These are phyloP conservation scores for Leishmania braziliensis DNA, from an alignment of 208 protist genomes.

Conservation along the genomic window DNA sequence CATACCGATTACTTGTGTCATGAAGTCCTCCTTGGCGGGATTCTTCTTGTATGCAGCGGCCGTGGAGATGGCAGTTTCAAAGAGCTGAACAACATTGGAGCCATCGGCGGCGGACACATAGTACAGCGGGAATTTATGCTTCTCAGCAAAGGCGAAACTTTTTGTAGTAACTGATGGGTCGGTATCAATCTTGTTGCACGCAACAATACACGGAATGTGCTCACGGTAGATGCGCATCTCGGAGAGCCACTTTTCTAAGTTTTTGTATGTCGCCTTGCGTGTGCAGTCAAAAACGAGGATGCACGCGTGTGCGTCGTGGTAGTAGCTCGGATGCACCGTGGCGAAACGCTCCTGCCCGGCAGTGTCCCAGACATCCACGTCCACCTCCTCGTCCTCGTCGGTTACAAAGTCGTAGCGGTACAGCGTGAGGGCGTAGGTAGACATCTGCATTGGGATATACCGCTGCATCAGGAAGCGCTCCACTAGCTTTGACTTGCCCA, in stretches of 20 bases:
- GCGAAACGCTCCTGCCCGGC: conserved; percentile 94
- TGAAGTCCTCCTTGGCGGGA: conserved; percentile 86
- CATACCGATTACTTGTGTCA: conserved; percentile 81
- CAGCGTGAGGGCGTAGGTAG: conserved; percentile 94
- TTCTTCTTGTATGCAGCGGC: conserved; percentile 89
- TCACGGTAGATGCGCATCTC: conserved; percentile 92
- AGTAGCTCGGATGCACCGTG: conserved; percentile 95
- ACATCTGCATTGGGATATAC: conserved; percentile 92
- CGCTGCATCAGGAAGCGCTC: conserved; percentile 96
- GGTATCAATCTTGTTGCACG: conserved; percentile 96
- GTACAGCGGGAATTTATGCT: conserved; percentile 91
- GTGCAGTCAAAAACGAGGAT: conserved; percentile 96
- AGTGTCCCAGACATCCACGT: conserved; percentile 94
- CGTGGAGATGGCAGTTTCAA: conserved; percentile 79
- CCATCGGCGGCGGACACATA: conserved; percentile 95
- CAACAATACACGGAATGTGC: conserved; percentile 93
- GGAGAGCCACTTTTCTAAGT: conserved; percentile 93
- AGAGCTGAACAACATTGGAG: conserved; percentile 94
- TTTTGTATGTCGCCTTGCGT: conserved; percentile 96
- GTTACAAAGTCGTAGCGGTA: conserved; percentile 90
- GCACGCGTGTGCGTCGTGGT: conserved; percentile 93
- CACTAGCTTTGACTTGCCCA: conserved; percentile 96
- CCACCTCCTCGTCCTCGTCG: conserved; percentile 68
- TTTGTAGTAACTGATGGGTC: conserved; percentile 84
- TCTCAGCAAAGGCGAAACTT: conserved; percentile 93